Evolutionary conservation across 2,329 filamentous ascomycete species (phyloP).

Genomic region (Stagonosporopsis tanaceti): DNA sequence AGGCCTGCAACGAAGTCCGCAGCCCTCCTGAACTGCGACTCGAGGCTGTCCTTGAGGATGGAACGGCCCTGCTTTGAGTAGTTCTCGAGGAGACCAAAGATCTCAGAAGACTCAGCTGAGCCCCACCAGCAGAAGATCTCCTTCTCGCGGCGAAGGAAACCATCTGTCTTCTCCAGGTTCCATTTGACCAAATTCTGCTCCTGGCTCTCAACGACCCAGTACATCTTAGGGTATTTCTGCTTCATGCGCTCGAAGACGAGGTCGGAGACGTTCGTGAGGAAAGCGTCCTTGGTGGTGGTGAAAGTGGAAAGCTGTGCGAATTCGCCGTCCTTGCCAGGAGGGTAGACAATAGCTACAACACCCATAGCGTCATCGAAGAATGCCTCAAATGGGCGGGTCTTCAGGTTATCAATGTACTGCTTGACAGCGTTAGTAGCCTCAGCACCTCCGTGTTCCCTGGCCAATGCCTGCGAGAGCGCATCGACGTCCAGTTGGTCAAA

Average conservation of each 20-base stretch:
- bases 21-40: slow-evolving; percentile 81
- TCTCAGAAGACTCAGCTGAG: slow-evolving; percentile 80
- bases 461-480: slow-evolving; percentile 80
- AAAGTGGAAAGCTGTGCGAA: slow-evolving; percentile 88
- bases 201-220: slow-evolving; percentile 95
- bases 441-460: slow-evolving; percentile 81
- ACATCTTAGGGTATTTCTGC: slow-evolving; percentile 89
- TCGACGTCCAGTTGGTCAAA: slow-evolving; percentile 79
- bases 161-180: slow-evolving; percentile 98
- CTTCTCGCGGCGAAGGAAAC: slow-evolving; percentile 83
- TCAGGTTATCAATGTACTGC: slow-evolving; percentile 81
- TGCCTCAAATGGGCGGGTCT: slow-evolving; percentile 81
- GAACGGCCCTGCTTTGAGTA: slow-evolving; percentile 83
- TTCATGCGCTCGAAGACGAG: slow-evolving; percentile 94
- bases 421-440: slow-evolving; percentile 86
- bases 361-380: slow-evolving; percentile 97
- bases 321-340: slow-evolving; percentile 69
- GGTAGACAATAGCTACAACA: slow-evolving; percentile 86
- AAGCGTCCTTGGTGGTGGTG: slow-evolving; percentile 91
- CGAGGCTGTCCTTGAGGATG: slow-evolving; percentile 90
- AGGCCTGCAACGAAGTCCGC: slow-evolving; percentile 72
- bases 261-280: slow-evolving; percentile 93
- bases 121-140: slow-evolving; percentile 98
- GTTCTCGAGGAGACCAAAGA: slow-evolving; percentile 82
- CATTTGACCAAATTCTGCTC: slow-evolving; percentile 92